Evolutionary conservation across 2,329 filamentous ascomycete genomes (phyloP), one percentile per base, ranked within the genome.

Genomic region (Lasiodiplodia gonubiensis): DNA sequence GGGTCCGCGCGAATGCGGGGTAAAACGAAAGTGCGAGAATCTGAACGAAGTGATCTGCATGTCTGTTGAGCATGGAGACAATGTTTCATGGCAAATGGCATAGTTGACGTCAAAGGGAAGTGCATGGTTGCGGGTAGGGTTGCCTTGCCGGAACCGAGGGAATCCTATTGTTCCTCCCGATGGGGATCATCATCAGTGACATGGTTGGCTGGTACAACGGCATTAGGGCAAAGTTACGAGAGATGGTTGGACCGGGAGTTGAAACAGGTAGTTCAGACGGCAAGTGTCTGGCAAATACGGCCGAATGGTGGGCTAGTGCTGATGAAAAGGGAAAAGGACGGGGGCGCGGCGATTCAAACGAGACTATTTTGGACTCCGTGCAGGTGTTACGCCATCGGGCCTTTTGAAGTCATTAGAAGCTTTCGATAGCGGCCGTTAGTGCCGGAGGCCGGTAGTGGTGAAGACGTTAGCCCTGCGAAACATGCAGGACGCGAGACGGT

Each of bases 361-460:
- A 46, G 7, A 46, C 42, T 46, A 46, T 46, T 46, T 46, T 46
- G 39, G 39, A 7, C 39, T 16, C 6, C 16, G 16, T 16, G 16
- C 2, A 18, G 39, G 18, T 7, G 18, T 46, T 46, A n/a, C 42
- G 42, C 42, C 42, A 46, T 46, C 42, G 42, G 42, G 42, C 42
- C 42, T 46, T 46, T 11, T 46, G 42, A 39, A 39, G 14, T 39
- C 1, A 39, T 39, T 11, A n/a, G 42, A 46, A 21, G 18, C 42
- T 46, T 46, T 46, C 42, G 42, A 46, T 46, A 46, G 42, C 42
- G 42, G 42, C n/a, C 42, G 42, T 46, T 46, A 46, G 42, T 46
- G 14, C 18, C 39, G 39, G 39, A 42, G 18, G 8, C 6, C 7
- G 39, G 14, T 42, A 18, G 14, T 42, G 18, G 39, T 42, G 39